Conservation (phyloP, 495 filamentous ascomycete species). For the Saxophila tyrrhenica region DNA sequence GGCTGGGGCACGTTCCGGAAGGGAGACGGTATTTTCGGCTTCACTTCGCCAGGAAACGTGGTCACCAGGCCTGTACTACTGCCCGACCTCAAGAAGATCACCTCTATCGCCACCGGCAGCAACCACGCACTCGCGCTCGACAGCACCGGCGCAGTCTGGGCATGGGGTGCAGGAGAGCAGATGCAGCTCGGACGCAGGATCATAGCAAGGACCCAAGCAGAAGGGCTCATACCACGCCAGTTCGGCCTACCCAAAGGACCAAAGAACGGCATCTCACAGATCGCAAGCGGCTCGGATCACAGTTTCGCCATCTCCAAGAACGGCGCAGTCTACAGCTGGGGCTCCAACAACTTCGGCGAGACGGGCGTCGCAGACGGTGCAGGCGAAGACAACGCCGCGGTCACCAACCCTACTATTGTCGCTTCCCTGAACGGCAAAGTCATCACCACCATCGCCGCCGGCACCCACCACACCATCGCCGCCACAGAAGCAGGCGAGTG, state of each 20-base stretch:
- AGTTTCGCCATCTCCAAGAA: constrained; percentile 64
- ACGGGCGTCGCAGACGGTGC: constrained; percentile 60
- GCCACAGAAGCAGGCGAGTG: constrained; percentile 50
- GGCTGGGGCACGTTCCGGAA: constrained; percentile 61
- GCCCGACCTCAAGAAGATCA: constrained; percentile 50
- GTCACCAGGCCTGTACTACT: constrained; percentile 38
- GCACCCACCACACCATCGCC: constrained; percentile 56
- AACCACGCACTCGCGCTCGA: constrained; percentile 65
- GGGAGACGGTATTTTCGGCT: constrained; percentile 62
- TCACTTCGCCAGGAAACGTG: constrained; percentile 34
- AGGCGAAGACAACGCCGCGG: constrained; percentile 50
- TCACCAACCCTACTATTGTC: constrained; percentile 46
- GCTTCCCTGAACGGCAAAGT: constrained; percentile 43
- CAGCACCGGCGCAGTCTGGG: constrained; percentile 50
- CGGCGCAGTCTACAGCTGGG: constrained; percentile 70
- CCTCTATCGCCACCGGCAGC: constrained; percentile 46
- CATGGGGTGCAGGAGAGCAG: constrained; percentile 66
- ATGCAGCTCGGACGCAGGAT: constrained; percentile 63
- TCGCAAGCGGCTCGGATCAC: constrained; percentile 58
- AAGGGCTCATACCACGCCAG: constrained; percentile 55
- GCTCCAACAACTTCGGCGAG: constrained; percentile 76
- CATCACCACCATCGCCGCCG: constrained; percentile 49
- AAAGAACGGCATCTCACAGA: constrained; percentile 41
- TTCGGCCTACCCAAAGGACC: constrained; percentile 46
- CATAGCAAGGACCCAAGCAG: constrained; percentile 46